These are phyloP conservation scores for Phellopilus nigrolimitatus DNA, from an alignment of 1,284 basidiomycete genomes.

Conservation along the genomic window DNA sequence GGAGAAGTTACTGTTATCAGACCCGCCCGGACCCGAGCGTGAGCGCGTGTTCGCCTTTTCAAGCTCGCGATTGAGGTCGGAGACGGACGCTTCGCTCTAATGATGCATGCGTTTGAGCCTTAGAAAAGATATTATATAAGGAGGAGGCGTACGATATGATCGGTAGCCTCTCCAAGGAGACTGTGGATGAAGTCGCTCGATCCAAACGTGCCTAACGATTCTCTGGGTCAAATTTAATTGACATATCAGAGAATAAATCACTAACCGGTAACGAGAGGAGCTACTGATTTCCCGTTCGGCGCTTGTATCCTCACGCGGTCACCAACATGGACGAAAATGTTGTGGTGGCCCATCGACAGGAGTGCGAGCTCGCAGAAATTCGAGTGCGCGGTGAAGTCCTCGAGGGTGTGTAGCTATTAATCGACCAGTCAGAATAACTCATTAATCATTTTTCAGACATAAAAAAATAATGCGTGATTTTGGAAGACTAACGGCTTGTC, in stretches of 20 bases:
- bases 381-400: slow-evolving; percentile 87
- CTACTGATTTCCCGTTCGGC: slow-evolving; percentile 71
- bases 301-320: slow-evolving; percentile 75
- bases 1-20: slow-evolving; percentile 25
- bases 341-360: slow-evolving; percentile 63
- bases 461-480: slow-evolving; percentile 1
- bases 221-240: background rate
- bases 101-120: background rate
- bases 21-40: slow-evolving; percentile 39
- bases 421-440: background rate
- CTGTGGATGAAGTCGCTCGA: slow-evolving; percentile 84
- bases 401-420: slow-evolving; percentile 70
- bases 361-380: slow-evolving; percentile 85
- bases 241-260: background rate
- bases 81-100: slow-evolving; percentile 73
- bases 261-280: slow-evolving; percentile 82
- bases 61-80: slow-evolving; percentile 81
- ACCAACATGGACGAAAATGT: slow-evolving; percentile 91
- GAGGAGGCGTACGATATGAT: slow-evolving; percentile 54
- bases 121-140: background rate
- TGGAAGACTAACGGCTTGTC: slow-evolving; percentile 59
- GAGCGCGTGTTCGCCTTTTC: slow-evolving; percentile 54
- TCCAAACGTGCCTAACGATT: slow-evolving; percentile 67
- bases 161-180: slow-evolving; percentile 68
- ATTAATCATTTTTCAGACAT: background rate